Percentiles rank a stretch among this genome's conserved stretches.
These are phyloP conservation scores for Ramaria sp. DNA, from an alignment of 768 basidiomycete genomes.

Conservation along the genomic window DNA sequence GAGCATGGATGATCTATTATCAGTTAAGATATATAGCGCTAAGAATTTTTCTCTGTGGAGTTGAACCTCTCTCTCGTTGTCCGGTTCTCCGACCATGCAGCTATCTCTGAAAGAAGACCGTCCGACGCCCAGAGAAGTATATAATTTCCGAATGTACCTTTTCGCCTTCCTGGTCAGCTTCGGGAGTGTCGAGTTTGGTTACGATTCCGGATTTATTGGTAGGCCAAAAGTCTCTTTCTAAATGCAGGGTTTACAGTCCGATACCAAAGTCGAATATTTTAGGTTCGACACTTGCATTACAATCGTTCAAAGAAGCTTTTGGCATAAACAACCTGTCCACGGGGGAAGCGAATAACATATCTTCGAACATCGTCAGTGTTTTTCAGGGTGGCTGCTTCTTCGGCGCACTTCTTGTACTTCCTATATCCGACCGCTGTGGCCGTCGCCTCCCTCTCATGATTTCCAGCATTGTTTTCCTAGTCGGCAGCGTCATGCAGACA, in stretches of 20 bases:
- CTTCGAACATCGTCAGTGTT: slow-evolving; percentile 34
- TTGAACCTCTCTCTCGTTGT: too few species aligned
- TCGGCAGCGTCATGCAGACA: slow-evolving; percentile 29
- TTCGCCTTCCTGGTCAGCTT: slow-evolving; percentile 24
- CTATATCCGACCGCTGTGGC: slow-evolving; percentile 29
- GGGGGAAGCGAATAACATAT: slow-evolving; percentile 22
- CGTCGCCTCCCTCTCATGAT: slow-evolving; percentile 25
- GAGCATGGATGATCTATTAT: too few species aligned
- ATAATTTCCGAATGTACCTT: slow-evolving; percentile 31
- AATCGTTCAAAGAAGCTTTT: slow-evolving; percentile 35
- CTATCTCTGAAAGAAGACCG: slow-evolving; percentile 16
- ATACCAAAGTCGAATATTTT: too few species aligned
- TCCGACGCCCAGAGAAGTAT: slow-evolving; percentile 23
- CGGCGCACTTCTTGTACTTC: slow-evolving; percentile 26
- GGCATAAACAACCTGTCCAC: slow-evolving; percentile 24
- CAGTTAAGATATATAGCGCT: too few species aligned
- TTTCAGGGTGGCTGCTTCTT: slow-evolving; percentile 37
- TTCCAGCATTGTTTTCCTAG: slow-evolving; percentile 25
- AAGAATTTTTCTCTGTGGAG: too few species aligned
- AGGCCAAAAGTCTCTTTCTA: slow-evolving; percentile 13
- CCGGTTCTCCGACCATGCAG: background rate
- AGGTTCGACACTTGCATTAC: slow-evolving; percentile 23
- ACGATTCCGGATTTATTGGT: slow-evolving; percentile 37
- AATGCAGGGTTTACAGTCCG: too few species aligned
- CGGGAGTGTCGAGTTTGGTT: slow-evolving; percentile 32